Evolutionary conservation across 2,329 filamentous ascomycete genomes (phyloP).

Genomic region (Clarireedia paspali): DNA sequence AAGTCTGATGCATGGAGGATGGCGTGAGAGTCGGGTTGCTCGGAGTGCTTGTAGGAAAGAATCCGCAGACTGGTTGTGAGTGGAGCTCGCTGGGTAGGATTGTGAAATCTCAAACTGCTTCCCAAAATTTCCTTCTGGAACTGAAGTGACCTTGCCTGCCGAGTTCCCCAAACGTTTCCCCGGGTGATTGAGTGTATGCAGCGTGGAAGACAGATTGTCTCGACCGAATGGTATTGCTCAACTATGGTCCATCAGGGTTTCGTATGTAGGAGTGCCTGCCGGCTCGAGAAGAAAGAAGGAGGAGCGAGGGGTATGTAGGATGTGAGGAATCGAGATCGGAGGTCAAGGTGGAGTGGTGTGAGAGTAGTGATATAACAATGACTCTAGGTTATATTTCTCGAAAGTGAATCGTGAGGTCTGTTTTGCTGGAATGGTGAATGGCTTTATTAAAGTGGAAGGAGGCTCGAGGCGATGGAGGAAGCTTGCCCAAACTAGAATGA

Average conservation of each 20-base stretch:
- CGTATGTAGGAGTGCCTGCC: slow-evolving; percentile 1
- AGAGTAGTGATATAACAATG: not conserved
- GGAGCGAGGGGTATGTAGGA: not conserved
- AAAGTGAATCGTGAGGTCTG: not conserved
- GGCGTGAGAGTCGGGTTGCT: not conserved
- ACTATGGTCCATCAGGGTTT: not conserved
- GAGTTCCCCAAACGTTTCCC: slow-evolving; percentile 17
- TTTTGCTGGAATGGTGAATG: not conserved
- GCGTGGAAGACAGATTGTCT: not conserved
- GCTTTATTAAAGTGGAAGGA: not conserved
- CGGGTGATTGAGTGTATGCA: slow-evolving; percentile 5
- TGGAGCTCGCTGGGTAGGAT: not conserved
- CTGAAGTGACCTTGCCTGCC: not conserved
- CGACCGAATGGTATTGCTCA: not conserved
- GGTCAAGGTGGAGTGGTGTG: not conserved
- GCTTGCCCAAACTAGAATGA: slow-evolving; percentile 3
- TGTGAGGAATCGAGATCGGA: not conserved
- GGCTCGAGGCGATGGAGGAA: slow-evolving; percentile 1
- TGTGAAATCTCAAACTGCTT: not conserved
- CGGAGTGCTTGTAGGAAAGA: not conserved
- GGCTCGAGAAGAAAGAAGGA: slow-evolving; percentile 8
- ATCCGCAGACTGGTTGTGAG: not conserved
- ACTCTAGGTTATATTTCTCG: not conserved
- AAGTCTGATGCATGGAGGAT: slow-evolving; percentile 29
- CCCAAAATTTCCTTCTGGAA: not conserved